Base-by-base conservation (phyloP, 2,329 filamentous ascomycete genomes). In the Chaetomium sp. region DNA sequence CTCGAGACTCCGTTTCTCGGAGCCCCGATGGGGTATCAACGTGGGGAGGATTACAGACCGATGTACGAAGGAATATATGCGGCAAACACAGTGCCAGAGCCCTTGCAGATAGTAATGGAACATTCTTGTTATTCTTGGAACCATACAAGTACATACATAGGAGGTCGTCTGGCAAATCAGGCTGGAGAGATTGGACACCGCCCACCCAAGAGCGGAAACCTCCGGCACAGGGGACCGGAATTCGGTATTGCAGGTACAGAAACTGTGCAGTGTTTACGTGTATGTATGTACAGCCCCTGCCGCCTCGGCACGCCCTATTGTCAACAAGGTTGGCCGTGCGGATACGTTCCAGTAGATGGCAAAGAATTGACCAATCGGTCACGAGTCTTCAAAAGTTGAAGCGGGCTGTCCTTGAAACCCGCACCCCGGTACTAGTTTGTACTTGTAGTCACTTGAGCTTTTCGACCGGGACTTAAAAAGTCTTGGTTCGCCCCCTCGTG, bases 1-100 rank as follows among this genome's bases (percentile, higher is more conserved):
- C 16, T 45, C 29, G 23, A 31, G 23, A 42, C 62, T 65, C 67
- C 67, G 67, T 58, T 68, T 21, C 13, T 67, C 67, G 63, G 67
- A 65, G 54, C 33, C 33, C 10, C 45, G 12, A 49, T 6, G 10
- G 23, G 35, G 35, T 38, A 38, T 38, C 35, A 16, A 38, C 35
- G 12, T 19, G 35, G 35, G 35, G 35, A 38, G 35, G 35, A 38
- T 16, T 29, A 16, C 3, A 42, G 38, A n/a, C 38, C 38, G 38
- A 42, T 42, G 10, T 64, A 53, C 58, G 50, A 51, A 12, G 1
- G 19, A 25, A 21, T 38, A 42, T 60, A 33, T 45, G 35, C 33
- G 57, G 60, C 47, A 57, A 23, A 42, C 57, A 55, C 21, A 47
- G 19, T 59, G 59, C 42, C 63, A 47, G 62, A 19, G 54, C 23